A percentile compares a stretch with the other conserved stretches of the same genome.
phyloP scores from a whole-genome alignment of 306 rosid species.

The Cucurbita moschata region DNA sequence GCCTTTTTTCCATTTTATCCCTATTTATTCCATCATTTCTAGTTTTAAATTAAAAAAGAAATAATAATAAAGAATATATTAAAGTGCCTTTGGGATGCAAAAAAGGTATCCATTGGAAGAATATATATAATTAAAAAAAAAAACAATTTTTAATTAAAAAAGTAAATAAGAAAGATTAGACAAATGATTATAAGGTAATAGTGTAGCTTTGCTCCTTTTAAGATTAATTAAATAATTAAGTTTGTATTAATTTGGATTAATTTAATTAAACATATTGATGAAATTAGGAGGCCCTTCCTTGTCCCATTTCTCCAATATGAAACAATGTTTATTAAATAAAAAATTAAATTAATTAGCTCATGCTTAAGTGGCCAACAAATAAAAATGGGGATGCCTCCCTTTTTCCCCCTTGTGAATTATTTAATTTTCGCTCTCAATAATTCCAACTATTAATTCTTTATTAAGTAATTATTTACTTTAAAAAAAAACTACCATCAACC shows the following conservation, averaged over 20 bases:
- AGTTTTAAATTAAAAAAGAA: neutral
- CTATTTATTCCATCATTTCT: neutral
- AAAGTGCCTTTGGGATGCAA: conserved; percentile 9
- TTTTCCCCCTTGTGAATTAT: neutral
- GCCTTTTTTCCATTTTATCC: neutral
- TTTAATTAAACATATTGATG: conserved; percentile 5
- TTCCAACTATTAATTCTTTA: no score
- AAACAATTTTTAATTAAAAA: neutral
- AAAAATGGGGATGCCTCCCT: conserved; percentile 7
- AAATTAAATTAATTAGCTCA: neutral
- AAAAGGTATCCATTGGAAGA: neutral
- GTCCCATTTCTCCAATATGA: neutral
- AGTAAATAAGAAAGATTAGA: conserved; percentile 1
- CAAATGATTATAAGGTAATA: neutral
- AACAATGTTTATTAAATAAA: neutral
- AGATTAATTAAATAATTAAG: neutral
- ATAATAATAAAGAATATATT: neutral
- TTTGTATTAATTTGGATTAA: neutral
- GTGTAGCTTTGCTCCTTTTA: conserved; percentile 2
- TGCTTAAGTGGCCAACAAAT: neutral
- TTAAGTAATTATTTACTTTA: no score
- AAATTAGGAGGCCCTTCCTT: neutral
- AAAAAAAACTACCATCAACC: no score
- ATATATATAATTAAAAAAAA: neutral
- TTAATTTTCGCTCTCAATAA: neutral